A percentile compares a stretch with the other conserved stretches of the same genome.
Conservation (phyloP, 768 basidiomycete species). For the Mycena rebaudengoi region DNA sequence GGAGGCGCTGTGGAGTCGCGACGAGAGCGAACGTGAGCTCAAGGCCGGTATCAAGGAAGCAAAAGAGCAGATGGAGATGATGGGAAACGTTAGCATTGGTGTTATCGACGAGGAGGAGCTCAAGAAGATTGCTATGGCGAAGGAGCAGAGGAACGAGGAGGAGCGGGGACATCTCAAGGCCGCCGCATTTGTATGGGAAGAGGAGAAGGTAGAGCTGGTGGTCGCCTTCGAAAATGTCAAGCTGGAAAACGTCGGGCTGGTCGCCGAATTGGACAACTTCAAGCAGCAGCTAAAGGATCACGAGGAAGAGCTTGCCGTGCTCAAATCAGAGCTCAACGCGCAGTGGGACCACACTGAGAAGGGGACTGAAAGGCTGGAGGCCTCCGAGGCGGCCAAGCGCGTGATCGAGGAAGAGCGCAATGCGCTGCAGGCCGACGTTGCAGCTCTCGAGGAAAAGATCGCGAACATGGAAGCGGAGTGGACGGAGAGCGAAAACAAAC, state of each 20-base stretch:
- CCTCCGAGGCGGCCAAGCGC: slow-evolving; percentile 46
- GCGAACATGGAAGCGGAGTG: slow-evolving; percentile 61
- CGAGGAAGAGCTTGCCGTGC: slow-evolving; percentile 54
- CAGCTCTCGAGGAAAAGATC: slow-evolving; percentile 52
- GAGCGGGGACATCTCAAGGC: slow-evolving; percentile 52
- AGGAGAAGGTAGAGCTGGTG: slow-evolving; percentile 58
- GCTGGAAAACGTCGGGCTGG: slow-evolving; percentile 51
- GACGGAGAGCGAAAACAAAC: slow-evolving; percentile 64
- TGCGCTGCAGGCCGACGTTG: slow-evolving; percentile 47
- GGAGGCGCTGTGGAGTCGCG: slow-evolving; percentile 53
- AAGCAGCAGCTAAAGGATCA: slow-evolving; percentile 49
- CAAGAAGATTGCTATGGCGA: slow-evolving; percentile 48
- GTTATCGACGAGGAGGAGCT: slow-evolving; percentile 54
- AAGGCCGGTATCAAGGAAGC: slow-evolving; percentile 61
- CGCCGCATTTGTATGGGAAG: slow-evolving; percentile 55
- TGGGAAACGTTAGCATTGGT: slow-evolving; percentile 56
- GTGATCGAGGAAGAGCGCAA: slow-evolving; percentile 51
- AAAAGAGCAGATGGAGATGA: slow-evolving; percentile 68
- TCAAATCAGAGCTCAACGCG: slow-evolving; percentile 73
- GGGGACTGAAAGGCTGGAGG: slow-evolving; percentile 54
- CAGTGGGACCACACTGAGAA: slow-evolving; percentile 76
- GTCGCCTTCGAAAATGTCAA: slow-evolving; percentile 51
- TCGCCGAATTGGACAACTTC: slow-evolving; percentile 53
- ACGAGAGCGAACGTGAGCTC: slow-evolving; percentile 63
- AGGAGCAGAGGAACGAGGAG: slow-evolving; percentile 49